Evolutionary conservation across 306 rosid genomes (phyloP).

Genomic region (Sicyos baderoa): DNA sequence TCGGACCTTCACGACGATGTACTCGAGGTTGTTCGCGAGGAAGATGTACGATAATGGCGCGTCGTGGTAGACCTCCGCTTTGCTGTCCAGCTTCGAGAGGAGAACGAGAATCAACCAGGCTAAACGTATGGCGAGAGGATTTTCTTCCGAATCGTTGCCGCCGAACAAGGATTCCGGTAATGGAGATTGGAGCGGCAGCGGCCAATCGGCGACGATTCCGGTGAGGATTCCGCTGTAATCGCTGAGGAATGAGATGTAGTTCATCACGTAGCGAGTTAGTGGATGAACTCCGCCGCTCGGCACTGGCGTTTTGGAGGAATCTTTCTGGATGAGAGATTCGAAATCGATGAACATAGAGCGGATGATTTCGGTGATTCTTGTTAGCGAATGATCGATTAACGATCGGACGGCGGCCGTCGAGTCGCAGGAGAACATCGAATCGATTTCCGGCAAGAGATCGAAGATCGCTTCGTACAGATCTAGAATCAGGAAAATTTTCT

Average conservation of each 20-base stretch:
- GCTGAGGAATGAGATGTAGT: conserved; percentile 51
- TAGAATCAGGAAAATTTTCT: conserved; percentile 54
- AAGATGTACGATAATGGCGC: conserved; percentile 69
- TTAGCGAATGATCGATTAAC: conserved; percentile 33
- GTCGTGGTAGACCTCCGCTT: conserved; percentile 55
- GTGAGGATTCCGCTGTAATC: conserved; percentile 47
- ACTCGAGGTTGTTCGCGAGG: conserved; percentile 85
- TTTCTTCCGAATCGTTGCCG: conserved; percentile 23
- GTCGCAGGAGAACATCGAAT: conserved; percentile 54
- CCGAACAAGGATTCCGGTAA: conserved; percentile 59
- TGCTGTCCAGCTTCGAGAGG: conserved; percentile 77
- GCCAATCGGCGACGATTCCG: conserved; percentile 54
- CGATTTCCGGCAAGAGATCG: conserved; percentile 48
- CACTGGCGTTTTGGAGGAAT: conserved; percentile 42
- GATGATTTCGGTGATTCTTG: conserved; percentile 38
- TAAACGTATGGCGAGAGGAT: conserved; percentile 36
- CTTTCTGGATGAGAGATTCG: conserved; percentile 68
- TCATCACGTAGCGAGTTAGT: conserved; percentile 90
- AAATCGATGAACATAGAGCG: conserved; percentile 47
- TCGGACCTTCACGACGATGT: conserved; percentile 56
- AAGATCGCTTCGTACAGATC: conserved; percentile 60
- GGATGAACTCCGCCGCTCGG: conserved; percentile 79
- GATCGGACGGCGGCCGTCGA: conserved; percentile 43
- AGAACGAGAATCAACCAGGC: conserved; percentile 66
- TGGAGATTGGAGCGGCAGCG: conserved; percentile 29